These are phyloP conservation scores for Tetracladium setigerum DNA, from an alignment of 495 filamentous ascomycete genomes.

Conservation along the genomic window DNA sequence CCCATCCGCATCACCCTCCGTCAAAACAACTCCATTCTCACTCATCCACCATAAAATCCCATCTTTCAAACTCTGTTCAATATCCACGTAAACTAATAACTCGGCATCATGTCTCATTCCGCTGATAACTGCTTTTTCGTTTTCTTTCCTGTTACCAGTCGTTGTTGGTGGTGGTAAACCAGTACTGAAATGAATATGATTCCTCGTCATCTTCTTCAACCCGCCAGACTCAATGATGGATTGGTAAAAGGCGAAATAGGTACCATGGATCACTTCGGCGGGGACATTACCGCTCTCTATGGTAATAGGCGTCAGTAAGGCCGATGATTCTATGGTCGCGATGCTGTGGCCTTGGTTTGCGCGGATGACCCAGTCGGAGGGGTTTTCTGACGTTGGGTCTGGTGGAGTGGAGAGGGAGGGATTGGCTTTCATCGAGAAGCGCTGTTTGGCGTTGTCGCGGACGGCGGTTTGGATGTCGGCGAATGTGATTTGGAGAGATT, in stretches of 20 bases:
- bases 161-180: constrained; percentile 49
- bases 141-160: too few species aligned
- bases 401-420: constrained; percentile 26
- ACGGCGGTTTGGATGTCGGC: constrained; percentile 67
- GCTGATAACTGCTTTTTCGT: constrained; percentile 54
- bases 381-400: constrained; percentile 28
- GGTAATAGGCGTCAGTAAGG: constrained; percentile 60
- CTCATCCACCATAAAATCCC: constrained; percentile 75
- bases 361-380: constrained; percentile 75
- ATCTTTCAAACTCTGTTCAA: constrained; percentile 53
- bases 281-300: constrained; percentile 46
- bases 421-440: constrained; percentile 58
- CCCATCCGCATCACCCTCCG: constrained; percentile 39
- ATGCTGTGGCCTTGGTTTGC: constrained; percentile 89
- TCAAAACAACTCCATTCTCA: constrained; percentile 71
- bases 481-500: constrained; percentile 62
- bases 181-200: constrained; percentile 80
- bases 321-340: constrained; percentile 52
- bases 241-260: constrained; percentile 69
- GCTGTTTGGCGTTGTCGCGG: constrained; percentile 76
- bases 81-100: constrained; percentile 73
- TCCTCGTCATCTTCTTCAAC: constrained; percentile 69
- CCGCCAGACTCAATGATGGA: constrained; percentile 66
- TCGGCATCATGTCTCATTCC: constrained; percentile 80
- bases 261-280: constrained; percentile 72